A percentile compares a stretch with the other conserved stretches of the same genome.
Evolutionary conservation across 164 flowering plant species (phyloP).

Genomic region (Stephania cephalantha): DNA sequence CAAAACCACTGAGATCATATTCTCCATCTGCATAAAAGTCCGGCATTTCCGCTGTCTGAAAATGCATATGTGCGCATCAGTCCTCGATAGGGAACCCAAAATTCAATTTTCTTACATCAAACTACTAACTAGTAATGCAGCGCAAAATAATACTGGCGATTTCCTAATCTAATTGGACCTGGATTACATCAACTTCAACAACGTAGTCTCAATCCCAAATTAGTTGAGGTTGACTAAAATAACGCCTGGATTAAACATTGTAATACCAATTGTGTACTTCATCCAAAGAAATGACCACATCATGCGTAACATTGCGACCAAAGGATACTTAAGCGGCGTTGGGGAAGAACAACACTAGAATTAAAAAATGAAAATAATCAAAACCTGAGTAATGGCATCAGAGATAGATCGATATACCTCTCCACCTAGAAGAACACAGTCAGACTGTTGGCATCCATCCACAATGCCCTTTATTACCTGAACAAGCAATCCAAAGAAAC

Average conservation of each 20-base stretch:
- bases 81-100: not conserved
- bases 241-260: not conserved
- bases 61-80: not conserved
- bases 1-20: constrained; percentile 95
- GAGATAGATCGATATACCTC: constrained; percentile 49
- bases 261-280: not conserved
- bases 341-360: not conserved
- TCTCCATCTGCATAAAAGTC: constrained; percentile 81
- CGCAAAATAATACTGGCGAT: not conserved
- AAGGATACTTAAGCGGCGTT: not conserved
- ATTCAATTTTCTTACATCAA: not conserved
- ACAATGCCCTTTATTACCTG: constrained; percentile 96
- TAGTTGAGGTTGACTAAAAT: not conserved
- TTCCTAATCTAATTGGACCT: not conserved
- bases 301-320: not conserved
- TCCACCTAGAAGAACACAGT: constrained; percentile 84
- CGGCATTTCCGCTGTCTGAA: constrained; percentile 97
- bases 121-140: not conserved
- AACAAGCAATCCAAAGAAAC: constrained; percentile 15
- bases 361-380: not conserved
- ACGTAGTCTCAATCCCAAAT: not conserved
- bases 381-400: not conserved
- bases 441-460: constrained; percentile 83
- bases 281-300: not conserved
- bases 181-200: not conserved